A percentile compares a stretch with the other conserved stretches of the same genome.
These are phyloP conservation scores for Mortierella claussenii DNA, from an alignment of 192 early-diverging fungal genomes.

Conservation along the genomic window DNA sequence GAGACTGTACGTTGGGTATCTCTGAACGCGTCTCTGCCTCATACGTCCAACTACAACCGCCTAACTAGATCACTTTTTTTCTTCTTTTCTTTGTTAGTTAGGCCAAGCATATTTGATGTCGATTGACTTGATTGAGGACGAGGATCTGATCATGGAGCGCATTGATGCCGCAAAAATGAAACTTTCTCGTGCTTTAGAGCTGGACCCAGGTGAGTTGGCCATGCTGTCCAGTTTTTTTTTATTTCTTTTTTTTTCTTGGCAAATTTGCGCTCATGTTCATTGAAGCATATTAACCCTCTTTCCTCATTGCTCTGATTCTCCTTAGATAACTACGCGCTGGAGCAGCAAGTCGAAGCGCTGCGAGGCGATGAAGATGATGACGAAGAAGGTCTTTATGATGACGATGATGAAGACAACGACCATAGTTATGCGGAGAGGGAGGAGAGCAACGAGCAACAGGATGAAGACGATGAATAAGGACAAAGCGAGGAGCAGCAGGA, in stretches of 20 bases:
- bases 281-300: neutral
- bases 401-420: too few relatives aligned
- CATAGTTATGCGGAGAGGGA: conserved; percentile 1
- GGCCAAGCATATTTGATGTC: conserved; percentile 57
- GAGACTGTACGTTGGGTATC: conserved; percentile 40
- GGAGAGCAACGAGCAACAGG: too few relatives aligned
- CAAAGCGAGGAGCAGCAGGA: conserved; percentile 7
- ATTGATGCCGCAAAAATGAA: conserved; percentile 60
- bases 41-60: neutral
- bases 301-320: neutral
- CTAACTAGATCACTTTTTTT: neutral
- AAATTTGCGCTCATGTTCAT: too few relatives aligned
- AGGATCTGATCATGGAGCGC: conserved; percentile 61
- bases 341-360: conserved; percentile 58
- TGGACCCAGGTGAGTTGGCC: conserved; percentile 56
- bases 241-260: neutral
- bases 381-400: conserved; percentile 18
- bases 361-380: conserved; percentile 30
- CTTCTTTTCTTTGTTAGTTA: conserved; percentile 22
- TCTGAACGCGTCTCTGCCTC: neutral
- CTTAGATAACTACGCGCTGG: conserved; percentile 50
- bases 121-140: conserved; percentile 56
- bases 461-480: conserved; percentile 5
- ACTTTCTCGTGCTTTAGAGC: conserved; percentile 54
- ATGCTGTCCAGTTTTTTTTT: too few relatives aligned